These are phyloP conservation scores for Podospora pseudoanserina DNA, from an alignment of 495 filamentous ascomycete genomes.

Conservation along the genomic window DNA sequence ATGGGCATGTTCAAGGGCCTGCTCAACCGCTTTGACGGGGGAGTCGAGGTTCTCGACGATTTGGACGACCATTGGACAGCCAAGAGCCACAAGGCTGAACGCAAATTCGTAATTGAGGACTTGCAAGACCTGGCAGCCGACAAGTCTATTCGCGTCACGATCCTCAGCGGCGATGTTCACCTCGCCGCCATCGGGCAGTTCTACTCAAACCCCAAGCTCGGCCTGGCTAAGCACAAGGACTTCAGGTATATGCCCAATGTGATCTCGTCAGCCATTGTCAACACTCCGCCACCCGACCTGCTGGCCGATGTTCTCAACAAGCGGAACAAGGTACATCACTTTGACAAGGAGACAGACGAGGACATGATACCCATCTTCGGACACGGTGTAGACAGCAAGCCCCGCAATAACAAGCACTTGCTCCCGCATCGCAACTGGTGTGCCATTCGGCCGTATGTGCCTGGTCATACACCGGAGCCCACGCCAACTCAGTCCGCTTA, in stretches of 20 bases:
- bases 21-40: slow-evolving; percentile 85
- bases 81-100: slow-evolving; percentile 84
- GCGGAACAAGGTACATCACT: slow-evolving; percentile 89
- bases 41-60: slow-evolving; percentile 90
- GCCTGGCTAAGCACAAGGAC: slow-evolving; percentile 78
- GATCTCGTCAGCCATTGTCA: slow-evolving; percentile 87
- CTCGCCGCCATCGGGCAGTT: slow-evolving; percentile 91
- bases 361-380: slow-evolving; percentile 91
- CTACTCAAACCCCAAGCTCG: slow-evolving; percentile 80
- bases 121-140: slow-evolving; percentile 87
- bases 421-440: slow-evolving; percentile 92
- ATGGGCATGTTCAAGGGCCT: slow-evolving; percentile 74
- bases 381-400: slow-evolving; percentile 81
- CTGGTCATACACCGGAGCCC: slow-evolving; percentile 67
- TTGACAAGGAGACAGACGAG: slow-evolving; percentile 82
- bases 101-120: slow-evolving; percentile 80
- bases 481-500: slow-evolving; percentile 51
- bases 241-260: slow-evolving; percentile 91
- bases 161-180: slow-evolving; percentile 91
- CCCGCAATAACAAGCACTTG: slow-evolving; percentile 86
- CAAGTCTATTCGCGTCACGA: slow-evolving; percentile 87
- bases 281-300: slow-evolving; percentile 82
- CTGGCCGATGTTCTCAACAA: slow-evolving; percentile 90
- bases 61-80: slow-evolving; percentile 96
- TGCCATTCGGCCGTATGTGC: slow-evolving; percentile 76